Evolutionary conservation across 495 filamentous ascomycete genomes (phyloP), one percentile per base, ranked within the genome.

Genomic region (Bacidia gigantensis): DNA sequence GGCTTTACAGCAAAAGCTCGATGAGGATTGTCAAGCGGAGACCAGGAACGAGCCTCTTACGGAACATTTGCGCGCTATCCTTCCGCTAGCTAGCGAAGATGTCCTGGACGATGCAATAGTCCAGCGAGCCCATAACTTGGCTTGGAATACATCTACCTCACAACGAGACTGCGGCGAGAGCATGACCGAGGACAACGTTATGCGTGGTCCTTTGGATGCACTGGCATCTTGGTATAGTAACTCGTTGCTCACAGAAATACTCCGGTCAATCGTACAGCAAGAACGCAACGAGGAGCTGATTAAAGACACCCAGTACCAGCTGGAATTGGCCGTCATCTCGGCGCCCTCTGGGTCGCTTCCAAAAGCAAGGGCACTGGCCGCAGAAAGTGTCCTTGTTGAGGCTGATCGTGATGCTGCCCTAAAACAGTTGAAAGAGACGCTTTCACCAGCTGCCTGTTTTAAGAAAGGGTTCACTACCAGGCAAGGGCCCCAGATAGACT

Each of bases 211-310:
- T 7, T 76, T 95, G 53, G 90, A 97, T 63, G 88, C 86, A 23
- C 74, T 95, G 18, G 86, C 89, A 12, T 84, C 89, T 0, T 95
- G 89, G 90, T 90, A 80, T 71, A 93, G 88, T 1, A 83, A 79
- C 56, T 73, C 84, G 47, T 67, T 80, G n/a, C 67, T 95, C 24
- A 83, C 90, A 44, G 73, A 73, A 29, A 80, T 78, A 7, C 75
- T 97, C 21, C 65, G 81, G 23, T 68, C 68, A 20, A 83, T 74
- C 53, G 68, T 87, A 10, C n/a, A n/a, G n/a, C 76, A 81, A 38
- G 61, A 69, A 1, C 69, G 67, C 2, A 64, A 68, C 49, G 58
- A 61, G 18, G 67, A 62, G 55, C 66, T 23, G 12, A 25, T 18
- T 18, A n/a, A 71, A 23, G 67, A 69, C 45, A 51, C 66, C 18